A percentile compares a stretch with the other conserved stretches of the same genome.
Conservation (phyloP, 1,139 yeast species). For the Scheffersomyces segobiensis region DNA sequence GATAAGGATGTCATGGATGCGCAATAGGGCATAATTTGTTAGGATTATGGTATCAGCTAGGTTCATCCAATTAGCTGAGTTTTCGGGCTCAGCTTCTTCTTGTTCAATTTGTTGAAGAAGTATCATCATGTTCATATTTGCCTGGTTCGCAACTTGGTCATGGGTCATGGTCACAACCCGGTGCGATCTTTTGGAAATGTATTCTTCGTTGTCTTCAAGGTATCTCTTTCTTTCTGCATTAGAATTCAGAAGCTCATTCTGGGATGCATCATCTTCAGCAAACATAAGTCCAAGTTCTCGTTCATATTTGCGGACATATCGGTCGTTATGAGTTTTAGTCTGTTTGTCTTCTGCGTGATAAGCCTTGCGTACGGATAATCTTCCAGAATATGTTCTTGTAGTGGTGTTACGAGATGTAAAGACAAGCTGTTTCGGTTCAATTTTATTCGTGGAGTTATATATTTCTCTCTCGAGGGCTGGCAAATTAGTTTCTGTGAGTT, state of each 20-base stretch:
- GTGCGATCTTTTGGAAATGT: conserved; percentile 6
- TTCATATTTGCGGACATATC: conserved; percentile 11
- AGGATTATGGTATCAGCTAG: conserved; percentile 4
- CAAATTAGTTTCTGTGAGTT: background rate
- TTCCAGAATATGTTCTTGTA: background rate
- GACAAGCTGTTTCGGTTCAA: background rate
- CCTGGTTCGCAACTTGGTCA: background rate
- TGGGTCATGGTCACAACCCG: background rate
- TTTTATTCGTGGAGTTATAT: background rate
- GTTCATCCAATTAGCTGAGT: conserved; percentile 4
- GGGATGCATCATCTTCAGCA: background rate
- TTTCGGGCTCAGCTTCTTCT: conserved; percentile 2
- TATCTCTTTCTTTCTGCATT: background rate
- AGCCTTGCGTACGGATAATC: conserved; percentile 15
- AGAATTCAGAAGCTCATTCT: background rate
- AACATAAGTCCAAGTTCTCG: conserved; percentile 3
- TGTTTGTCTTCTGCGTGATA: conserved; percentile 7
- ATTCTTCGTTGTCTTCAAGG: background rate
- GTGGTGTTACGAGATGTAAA: background rate
- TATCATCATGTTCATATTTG: background rate
- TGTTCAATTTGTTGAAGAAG: background rate
- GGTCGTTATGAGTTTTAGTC: conserved; percentile 9
- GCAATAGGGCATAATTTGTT: conserved; percentile 1
- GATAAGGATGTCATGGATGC: conserved; percentile 6
- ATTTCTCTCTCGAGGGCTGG: conserved; percentile 8